These are phyloP conservation scores for Leptographium lundbergii DNA, from an alignment of 2,329 filamentous ascomycete genomes.

Conservation along the genomic window DNA sequence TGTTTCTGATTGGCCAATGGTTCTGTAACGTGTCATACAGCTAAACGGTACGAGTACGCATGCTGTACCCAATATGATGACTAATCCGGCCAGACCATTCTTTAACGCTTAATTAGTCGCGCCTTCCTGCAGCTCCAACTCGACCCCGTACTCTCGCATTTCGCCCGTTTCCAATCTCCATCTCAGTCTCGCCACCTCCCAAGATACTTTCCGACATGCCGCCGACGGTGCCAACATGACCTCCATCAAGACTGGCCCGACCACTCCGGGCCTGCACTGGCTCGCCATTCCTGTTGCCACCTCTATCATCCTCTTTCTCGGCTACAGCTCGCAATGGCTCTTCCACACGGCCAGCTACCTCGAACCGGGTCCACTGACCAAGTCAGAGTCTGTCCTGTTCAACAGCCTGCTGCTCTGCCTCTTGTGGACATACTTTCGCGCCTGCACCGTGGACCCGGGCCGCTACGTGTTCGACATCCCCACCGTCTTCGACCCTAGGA, in stretches of 20 bases:
- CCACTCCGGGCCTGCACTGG: slow-evolving; percentile 31
- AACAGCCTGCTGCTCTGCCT: slow-evolving; percentile 53
- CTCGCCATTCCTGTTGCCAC: slow-evolving; percentile 60
- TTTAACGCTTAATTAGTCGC: background rate
- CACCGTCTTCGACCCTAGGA: background rate
- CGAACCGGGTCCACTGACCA: slow-evolving; percentile 46
- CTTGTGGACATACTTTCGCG: slow-evolving; percentile 56
- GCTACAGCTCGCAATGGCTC: slow-evolving; percentile 60
- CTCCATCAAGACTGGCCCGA: slow-evolving; percentile 20
- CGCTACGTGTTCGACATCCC: slow-evolving; percentile 30
- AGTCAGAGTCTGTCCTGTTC: slow-evolving; percentile 46
- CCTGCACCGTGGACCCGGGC: slow-evolving; percentile 46
- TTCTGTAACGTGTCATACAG: too few species aligned
- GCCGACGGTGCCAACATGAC: slow-evolving; percentile 7
- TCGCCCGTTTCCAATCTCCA: background rate
- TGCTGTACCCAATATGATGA: background rate
- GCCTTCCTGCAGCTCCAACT: background rate
- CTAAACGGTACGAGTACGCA: too few species aligned
- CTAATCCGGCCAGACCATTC: background rate
- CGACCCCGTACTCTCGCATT: background rate
- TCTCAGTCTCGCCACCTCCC: background rate
- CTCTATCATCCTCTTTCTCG: slow-evolving; percentile 53
- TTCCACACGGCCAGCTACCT: slow-evolving; percentile 48
- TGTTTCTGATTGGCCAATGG: too few species aligned
- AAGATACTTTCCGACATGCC: background rate